Percentiles rank a stretch among this genome's conserved stretches.
phyloP scores from a whole-genome alignment of 352 stramenopile genomes.

The Globisporangium cederbergense region DNA sequence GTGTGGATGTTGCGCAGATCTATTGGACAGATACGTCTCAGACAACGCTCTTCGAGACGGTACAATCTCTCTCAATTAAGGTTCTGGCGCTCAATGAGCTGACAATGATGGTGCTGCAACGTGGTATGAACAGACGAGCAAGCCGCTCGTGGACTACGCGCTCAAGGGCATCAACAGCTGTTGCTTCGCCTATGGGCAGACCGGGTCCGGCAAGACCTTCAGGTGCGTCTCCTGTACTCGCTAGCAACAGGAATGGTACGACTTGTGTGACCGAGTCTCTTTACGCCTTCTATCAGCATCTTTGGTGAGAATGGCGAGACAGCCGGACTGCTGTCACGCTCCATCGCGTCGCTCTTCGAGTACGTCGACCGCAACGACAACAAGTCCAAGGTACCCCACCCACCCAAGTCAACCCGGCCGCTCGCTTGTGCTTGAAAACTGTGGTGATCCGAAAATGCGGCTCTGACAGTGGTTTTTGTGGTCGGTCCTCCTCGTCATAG shows the following conservation, averaged over 20 bases:
- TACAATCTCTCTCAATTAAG: slow-evolving; percentile 12
- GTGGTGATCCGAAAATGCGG: neutral
- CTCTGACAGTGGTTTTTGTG: neutral
- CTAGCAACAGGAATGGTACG: no score
- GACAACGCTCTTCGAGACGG: slow-evolving; percentile 64
- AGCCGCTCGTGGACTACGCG: slow-evolving; percentile 86
- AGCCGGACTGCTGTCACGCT: slow-evolving; percentile 82
- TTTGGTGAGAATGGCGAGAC: slow-evolving; percentile 88
- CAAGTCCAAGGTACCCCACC: slow-evolving; percentile 43
- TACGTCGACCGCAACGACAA: slow-evolving; percentile 64
- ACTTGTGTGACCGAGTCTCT: no score
- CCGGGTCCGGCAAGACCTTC: slow-evolving; percentile 82
- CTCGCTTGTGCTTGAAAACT: neutral
- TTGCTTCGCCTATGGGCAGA: slow-evolving; percentile 92
- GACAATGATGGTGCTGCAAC: neutral
- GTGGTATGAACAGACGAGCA: slow-evolving; percentile 49
- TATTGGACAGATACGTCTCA: slow-evolving; percentile 83
- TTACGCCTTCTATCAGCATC: slow-evolving; percentile 40
- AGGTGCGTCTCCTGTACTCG: slow-evolving; percentile 28
- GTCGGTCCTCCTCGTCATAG: slow-evolving; percentile 19
- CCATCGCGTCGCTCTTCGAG: slow-evolving; percentile 89
- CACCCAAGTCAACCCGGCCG: neutral
- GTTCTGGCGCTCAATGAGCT: neutral
- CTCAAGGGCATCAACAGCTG: slow-evolving; percentile 92
- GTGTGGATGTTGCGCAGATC: slow-evolving; percentile 30